Conservation (phyloP, 2,329 filamentous ascomycete genomes). For the Leptographium galeiforme region DNA sequence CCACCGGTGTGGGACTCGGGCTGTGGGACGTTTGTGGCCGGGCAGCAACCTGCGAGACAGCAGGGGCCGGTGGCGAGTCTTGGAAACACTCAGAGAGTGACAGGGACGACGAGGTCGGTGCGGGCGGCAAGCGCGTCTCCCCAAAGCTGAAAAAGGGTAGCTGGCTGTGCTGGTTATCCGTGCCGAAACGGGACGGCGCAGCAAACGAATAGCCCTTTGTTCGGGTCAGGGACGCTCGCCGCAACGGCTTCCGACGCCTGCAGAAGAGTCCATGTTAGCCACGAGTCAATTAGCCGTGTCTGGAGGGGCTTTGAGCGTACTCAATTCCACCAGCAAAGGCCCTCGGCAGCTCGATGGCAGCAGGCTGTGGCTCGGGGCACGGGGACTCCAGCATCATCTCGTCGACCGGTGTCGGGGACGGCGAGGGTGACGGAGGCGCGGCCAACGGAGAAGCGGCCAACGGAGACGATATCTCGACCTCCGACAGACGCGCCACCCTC, state of each 20-base stretch:
- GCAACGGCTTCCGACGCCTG: slow-evolving; percentile 55
- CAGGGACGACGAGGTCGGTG: slow-evolving; percentile 39
- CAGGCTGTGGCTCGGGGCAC: slow-evolving; percentile 6
- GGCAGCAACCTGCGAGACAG: slow-evolving; percentile 15
- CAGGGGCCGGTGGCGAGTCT: slow-evolving; percentile 54
- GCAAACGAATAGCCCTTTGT: slow-evolving; percentile 63
- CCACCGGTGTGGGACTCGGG: slow-evolving; percentile 23
- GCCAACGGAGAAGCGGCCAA: slow-evolving; percentile 41
- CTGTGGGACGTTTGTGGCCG: slow-evolving; percentile 37
- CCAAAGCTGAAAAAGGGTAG: slow-evolving; percentile 67
- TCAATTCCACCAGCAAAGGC: background rate
- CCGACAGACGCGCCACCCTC: slow-evolving; percentile 54
- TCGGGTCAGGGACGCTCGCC: slow-evolving; percentile 62
- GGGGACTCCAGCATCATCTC: slow-evolving; percentile 44
- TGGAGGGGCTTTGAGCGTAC: slow-evolving; percentile 7
- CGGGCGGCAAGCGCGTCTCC: slow-evolving; percentile 12
- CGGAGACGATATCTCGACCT: slow-evolving; percentile 53
- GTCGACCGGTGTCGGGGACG: slow-evolving; percentile 38
- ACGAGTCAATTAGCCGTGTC: slow-evolving; percentile 13
- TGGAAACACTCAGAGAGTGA: slow-evolving; percentile 71
- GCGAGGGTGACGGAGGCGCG: slow-evolving; percentile 27
- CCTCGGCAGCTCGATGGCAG: background rate
- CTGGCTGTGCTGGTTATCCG: slow-evolving; percentile 53
- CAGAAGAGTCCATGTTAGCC: background rate
- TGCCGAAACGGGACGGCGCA: slow-evolving; percentile 43